phyloP scores from a whole-genome alignment of 129 eudicot species.

The Chrysanthemum makinoi region DNA sequence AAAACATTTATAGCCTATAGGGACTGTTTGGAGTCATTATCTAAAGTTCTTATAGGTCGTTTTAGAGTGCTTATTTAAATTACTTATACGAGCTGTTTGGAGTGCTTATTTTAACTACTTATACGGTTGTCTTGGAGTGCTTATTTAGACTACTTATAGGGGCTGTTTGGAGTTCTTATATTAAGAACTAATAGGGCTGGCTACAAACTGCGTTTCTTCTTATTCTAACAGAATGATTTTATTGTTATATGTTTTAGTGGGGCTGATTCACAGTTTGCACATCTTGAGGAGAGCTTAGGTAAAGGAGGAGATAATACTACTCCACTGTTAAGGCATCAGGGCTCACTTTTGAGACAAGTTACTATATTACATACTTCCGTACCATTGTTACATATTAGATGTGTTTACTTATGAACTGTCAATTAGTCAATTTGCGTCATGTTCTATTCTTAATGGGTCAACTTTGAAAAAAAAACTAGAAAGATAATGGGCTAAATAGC shows the following conservation, averaged over 20 bases:
- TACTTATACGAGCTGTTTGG: too few relatives aligned
- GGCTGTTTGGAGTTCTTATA: too few relatives aligned
- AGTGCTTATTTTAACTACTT: too few relatives aligned
- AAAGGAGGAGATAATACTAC: slow-evolving; percentile 8
- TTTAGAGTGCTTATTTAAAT: too few relatives aligned
- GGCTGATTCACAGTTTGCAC: slow-evolving; percentile 21
- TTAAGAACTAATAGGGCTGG: too few relatives aligned
- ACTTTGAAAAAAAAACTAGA: not conserved
- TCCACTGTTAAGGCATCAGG: slow-evolving; percentile 23
- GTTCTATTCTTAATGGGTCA: not conserved
- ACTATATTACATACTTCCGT: not conserved
- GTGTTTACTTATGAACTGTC: not conserved
- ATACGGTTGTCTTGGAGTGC: too few relatives aligned
- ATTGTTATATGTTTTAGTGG: slow-evolving; percentile 1
- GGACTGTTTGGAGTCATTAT: too few relatives aligned
- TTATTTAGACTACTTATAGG: too few relatives aligned
- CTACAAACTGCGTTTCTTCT: not conserved
- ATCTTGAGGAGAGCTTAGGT: slow-evolving; percentile 21
- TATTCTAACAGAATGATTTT: not conserved
- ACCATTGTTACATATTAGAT: not conserved
- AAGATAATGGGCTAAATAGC: not conserved
- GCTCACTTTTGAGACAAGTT: slow-evolving; percentile 20
- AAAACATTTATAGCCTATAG: too few relatives aligned
- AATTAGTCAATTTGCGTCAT: not conserved
- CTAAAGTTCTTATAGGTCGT: too few relatives aligned